Conservation (phyloP, 140 eudicot species). For the Oenanthe javanica region DNA sequence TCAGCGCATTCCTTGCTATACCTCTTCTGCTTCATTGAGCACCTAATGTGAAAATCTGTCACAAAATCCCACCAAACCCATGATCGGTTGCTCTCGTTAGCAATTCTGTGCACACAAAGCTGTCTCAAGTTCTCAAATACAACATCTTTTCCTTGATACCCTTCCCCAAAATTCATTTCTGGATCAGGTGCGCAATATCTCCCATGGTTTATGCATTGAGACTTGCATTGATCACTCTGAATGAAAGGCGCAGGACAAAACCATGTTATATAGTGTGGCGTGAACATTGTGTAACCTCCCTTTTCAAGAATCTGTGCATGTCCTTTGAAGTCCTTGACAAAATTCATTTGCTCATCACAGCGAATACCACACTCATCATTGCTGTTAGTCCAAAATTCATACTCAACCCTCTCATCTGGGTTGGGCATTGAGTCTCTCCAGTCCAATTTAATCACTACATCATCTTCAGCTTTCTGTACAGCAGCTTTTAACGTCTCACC, state of each 20-base stretch:
- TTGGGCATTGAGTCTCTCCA: conserved; percentile 97
- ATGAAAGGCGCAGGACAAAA: conserved; percentile 74
- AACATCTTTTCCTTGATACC: conserved; percentile 88
- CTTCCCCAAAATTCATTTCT: conserved; percentile 78
- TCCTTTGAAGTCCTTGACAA: conserved; percentile 78
- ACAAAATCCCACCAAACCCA: conserved; percentile 99
- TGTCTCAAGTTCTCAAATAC: conserved; percentile 91
- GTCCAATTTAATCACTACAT: conserved; percentile 69
- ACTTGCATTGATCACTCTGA: conserved; percentile 62
- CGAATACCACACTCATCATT: conserved; percentile 94
- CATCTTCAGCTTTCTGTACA: conserved; percentile 48
- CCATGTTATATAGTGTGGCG: conserved; percentile 97
- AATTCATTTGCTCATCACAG: conserved; percentile 87
- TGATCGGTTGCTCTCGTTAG: conserved; percentile 61
- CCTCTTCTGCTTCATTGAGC: conserved; percentile 83
- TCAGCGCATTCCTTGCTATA: conserved; percentile 84
- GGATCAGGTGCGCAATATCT: conserved; percentile 99
- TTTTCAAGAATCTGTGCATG: conserved; percentile 90
- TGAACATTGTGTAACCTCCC: conserved; percentile 75
- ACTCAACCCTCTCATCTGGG: conserved; percentile 88
- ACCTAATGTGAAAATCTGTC: conserved; percentile 90
- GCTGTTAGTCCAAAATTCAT: conserved; percentile 95
- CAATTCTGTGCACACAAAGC: conserved; percentile 85
- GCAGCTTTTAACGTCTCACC: conserved; percentile 59
- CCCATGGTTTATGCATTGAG: conserved; percentile 92